These are phyloP conservation scores for Metschnikowia cerradonensis DNA, from an alignment of 805 yeast genomes.

Conservation along the genomic window DNA sequence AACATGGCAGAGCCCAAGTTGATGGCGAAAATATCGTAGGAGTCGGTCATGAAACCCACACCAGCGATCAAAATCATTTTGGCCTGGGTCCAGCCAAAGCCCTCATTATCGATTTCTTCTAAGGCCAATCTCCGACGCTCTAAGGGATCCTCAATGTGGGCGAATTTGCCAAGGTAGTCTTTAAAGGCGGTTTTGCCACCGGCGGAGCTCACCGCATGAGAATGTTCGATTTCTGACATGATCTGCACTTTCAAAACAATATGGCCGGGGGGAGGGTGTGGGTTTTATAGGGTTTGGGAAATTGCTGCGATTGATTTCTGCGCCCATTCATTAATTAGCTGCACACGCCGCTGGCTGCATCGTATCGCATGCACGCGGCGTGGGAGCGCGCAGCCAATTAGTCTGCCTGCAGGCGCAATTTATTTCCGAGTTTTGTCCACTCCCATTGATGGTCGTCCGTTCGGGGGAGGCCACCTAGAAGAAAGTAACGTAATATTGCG, in stretches of 20 bases:
- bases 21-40: conserved; percentile 90
- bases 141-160: conserved; percentile 78
- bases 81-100: conserved; percentile 78
- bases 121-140: conserved; percentile 84
- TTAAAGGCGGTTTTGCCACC: conserved; percentile 90
- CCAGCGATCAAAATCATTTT: conserved; percentile 83
- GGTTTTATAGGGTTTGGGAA: conserved; percentile 2
- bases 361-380: conserved; percentile 5
- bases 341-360: conserved; percentile 3
- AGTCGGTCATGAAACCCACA: conserved; percentile 90
- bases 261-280: neutral
- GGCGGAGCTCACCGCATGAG: conserved; percentile 18
- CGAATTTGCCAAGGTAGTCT: conserved; percentile 73
- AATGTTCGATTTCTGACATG: conserved; percentile 25
- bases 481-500: too few relatives aligned
- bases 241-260: neutral
- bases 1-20: conserved; percentile 79
- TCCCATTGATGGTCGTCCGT: neutral
- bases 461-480: neutral
- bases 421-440: neutral
- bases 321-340: conserved; percentile 2
- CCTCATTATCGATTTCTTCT: conserved; percentile 76
- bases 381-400: neutral
- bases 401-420: neutral
- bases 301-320: conserved; percentile 4